phyloP scores from a whole-genome alignment of 352 stramenopile species.

The Globisporangium iwayamae region DNA sequence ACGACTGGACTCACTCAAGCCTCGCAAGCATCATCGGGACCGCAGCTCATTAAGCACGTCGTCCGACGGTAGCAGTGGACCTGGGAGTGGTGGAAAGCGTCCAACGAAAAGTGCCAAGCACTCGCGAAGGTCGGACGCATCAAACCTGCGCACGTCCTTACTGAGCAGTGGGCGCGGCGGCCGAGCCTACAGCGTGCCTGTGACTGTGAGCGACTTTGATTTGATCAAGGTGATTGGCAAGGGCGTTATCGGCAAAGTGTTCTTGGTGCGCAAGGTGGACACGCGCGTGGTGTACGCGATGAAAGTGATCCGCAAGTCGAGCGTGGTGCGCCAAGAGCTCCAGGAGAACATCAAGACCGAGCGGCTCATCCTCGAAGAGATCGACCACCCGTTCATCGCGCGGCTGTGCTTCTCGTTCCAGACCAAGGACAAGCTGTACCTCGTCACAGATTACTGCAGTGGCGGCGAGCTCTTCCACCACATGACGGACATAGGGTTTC shows the following conservation, averaged over 20 bases:
- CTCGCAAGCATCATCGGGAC: conserved; percentile 45
- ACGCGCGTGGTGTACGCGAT: conserved; percentile 94
- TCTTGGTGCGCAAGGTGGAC: conserved; percentile 84
- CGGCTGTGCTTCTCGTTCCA: conserved; percentile 98
- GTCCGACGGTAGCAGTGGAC: background rate
- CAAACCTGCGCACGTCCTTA: conserved; percentile 54
- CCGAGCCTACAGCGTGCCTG: conserved; percentile 24
- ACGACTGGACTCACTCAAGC: conserved; percentile 64
- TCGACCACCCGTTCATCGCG: conserved; percentile 98
- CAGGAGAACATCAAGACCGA: conserved; percentile 97
- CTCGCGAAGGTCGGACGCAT: conserved; percentile 17
- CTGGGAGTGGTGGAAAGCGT: background rate
- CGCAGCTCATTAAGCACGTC: conserved; percentile 17
- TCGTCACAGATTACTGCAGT: conserved; percentile 88
- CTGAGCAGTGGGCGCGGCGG: conserved; percentile 35
- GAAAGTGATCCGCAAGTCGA: conserved; percentile 98
- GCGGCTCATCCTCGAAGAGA: conserved; percentile 96
- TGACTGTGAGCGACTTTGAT: conserved; percentile 85
- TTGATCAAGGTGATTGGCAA: conserved; percentile 83
- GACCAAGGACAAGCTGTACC: conserved; percentile 86
- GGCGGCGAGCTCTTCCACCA: conserved; percentile 98
- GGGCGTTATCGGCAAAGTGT: conserved; percentile 87
- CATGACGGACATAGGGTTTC: conserved; percentile 89
- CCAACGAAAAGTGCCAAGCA: conserved; percentile 12
- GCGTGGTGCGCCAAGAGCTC: conserved; percentile 90